Conservation (phyloP, 352 stramenopile species). For the Pythium rishiriense region DNA sequence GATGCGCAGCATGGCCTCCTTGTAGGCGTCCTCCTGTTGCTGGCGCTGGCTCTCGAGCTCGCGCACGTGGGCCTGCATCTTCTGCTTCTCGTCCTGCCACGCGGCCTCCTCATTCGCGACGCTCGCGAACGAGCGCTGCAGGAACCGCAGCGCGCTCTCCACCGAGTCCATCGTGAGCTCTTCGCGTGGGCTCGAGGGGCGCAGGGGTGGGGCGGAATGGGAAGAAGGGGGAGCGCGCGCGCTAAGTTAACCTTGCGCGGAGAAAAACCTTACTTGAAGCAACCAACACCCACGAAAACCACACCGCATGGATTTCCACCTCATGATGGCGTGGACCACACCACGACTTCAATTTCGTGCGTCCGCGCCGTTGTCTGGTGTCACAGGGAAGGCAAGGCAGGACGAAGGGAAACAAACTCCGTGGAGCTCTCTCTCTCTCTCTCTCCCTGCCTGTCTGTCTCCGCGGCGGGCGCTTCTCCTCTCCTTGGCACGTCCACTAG, state of each 20-base stretch:
- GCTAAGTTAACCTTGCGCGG: slow-evolving; percentile 23
- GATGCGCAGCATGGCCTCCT: slow-evolving; percentile 80
- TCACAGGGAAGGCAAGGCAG: slow-evolving; percentile 10
- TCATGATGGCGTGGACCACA: slow-evolving; percentile 25
- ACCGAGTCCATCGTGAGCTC: slow-evolving; percentile 72
- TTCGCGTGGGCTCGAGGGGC: slow-evolving; percentile 9
- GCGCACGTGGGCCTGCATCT: slow-evolving; percentile 71
- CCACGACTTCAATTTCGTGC: neutral
- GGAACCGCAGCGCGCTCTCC: slow-evolving; percentile 80
- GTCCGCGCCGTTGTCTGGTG: neutral
- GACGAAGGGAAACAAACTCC: neutral
- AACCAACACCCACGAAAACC: neutral
- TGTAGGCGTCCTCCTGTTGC: slow-evolving; percentile 82
- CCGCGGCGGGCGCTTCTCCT: neutral
- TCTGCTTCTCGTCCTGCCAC: slow-evolving; percentile 77
- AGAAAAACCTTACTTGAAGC: slow-evolving; percentile 31
- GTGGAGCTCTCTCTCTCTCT: neutral
- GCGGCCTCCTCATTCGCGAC: slow-evolving; percentile 71
- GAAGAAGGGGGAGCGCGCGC: neutral
- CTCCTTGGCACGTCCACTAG: neutral
- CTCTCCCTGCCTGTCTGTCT: no score
- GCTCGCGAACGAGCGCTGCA: slow-evolving; percentile 84
- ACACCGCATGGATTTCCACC: slow-evolving; percentile 19
- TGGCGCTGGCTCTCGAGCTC: slow-evolving; percentile 77
- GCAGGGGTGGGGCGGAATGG: slow-evolving; percentile 5